A percentile compares a stretch with the other conserved stretches of the same genome.
Evolutionary conservation across 2,329 filamentous ascomycete species (phyloP).

Genomic region (Coniochaeta sp.): DNA sequence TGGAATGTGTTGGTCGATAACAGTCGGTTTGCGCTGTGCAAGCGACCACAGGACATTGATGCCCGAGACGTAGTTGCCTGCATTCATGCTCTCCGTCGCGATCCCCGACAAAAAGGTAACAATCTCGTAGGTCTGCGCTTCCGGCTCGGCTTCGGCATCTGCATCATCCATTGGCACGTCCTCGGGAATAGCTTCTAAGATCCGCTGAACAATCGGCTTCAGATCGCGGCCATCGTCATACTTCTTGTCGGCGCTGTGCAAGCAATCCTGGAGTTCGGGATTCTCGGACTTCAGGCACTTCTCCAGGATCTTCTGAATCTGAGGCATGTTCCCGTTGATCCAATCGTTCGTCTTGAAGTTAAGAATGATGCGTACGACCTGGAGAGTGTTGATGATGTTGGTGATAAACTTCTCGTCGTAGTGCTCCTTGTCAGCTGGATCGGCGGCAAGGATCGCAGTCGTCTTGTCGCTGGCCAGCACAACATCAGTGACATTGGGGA

Average conservation of each 20-base stretch:
- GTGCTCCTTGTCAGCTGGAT: conserved; percentile 59
- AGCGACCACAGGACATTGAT: conserved; percentile 93
- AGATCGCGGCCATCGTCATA: conserved; percentile 63
- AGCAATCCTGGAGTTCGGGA: conserved; percentile 85
- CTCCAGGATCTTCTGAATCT: conserved; percentile 81
- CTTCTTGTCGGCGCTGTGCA: conserved; percentile 67
- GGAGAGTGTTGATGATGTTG: conserved; percentile 86
- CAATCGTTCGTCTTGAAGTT: conserved; percentile 86
- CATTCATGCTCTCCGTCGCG: conserved; percentile 79
- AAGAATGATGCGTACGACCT: conserved; percentile 83
- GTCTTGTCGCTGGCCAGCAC: conserved; percentile 79
- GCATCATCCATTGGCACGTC: conserved; percentile 66
- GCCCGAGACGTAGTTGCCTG: conserved; percentile 73
- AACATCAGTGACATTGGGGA: conserved; percentile 81
- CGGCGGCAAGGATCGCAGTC: conserved; percentile 46
- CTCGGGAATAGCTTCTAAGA: conserved; percentile 84
- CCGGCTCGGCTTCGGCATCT: conserved; percentile 77
- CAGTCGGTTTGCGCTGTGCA: conserved; percentile 72
- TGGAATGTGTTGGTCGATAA: conserved; percentile 83
- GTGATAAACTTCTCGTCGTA: conserved; percentile 79
- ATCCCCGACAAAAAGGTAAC: conserved; percentile 77
- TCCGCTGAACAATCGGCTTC: conserved; percentile 67
- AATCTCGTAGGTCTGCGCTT: conserved; percentile 79
- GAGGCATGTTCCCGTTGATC: conserved; percentile 70
- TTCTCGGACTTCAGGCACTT: conserved; percentile 85